phyloP scores from a whole-genome alignment of 805 yeast species.

The Wickerhamomyces strasburgensis region DNA sequence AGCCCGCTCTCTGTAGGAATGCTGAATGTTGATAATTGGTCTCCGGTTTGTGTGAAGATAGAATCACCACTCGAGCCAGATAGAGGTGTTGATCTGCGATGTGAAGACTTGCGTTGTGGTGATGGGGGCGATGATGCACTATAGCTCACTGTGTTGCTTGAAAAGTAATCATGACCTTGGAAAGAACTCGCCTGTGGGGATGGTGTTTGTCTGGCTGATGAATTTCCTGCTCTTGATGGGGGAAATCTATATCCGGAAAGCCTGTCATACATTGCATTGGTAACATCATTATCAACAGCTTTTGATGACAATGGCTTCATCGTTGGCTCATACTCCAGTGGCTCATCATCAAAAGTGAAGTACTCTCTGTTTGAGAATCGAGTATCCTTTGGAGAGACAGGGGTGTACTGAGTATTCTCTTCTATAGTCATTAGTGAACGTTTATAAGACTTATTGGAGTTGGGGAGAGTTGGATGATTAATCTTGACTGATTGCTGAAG shows the following conservation, averaged over 20 bases:
- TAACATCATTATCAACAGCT: background rate
- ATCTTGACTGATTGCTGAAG: too few species aligned
- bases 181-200: background rate
- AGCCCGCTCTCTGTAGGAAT: too few species aligned
- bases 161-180: too few species aligned
- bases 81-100: background rate
- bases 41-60: background rate
- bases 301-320: too few species aligned
- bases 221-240: conserved; percentile 4
- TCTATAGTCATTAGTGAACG: conserved; percentile 4
- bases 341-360: background rate
- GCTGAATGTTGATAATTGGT: too few species aligned
- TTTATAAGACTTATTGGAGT: background rate
- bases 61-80: background rate
- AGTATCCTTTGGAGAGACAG: conserved; percentile 7
- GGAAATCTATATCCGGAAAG: conserved; percentile 13
- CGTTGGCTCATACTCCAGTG: too few species aligned
- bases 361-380: background rate
- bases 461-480: background rate
- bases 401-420: conserved; percentile 1
- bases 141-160: too few species aligned
- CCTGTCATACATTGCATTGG: conserved; percentile 2
- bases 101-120: background rate
- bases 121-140: background rate
- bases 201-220: conserved; percentile 2